A percentile compares a stretch with the other conserved stretches of the same genome.
Evolutionary conservation across 768 basidiomycete genomes (phyloP).

Genomic region (Boletus coccyginus): DNA sequence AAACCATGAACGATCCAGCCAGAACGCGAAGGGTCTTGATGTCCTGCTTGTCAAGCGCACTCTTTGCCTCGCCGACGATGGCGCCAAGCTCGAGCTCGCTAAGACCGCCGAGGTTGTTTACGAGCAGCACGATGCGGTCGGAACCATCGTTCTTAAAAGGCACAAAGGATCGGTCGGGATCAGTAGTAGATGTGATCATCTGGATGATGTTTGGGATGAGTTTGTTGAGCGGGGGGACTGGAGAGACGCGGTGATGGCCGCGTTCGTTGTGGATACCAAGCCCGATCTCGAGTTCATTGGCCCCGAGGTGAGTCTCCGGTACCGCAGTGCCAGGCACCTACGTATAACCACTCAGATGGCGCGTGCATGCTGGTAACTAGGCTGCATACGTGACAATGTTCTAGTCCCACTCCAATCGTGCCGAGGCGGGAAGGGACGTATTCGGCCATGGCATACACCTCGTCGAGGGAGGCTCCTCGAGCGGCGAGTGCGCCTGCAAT

Average conservation of each 20-base stretch:
- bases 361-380: neutral
- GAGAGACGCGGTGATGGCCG: slow-evolving; percentile 64
- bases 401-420: slow-evolving; percentile 84
- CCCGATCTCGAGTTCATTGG: slow-evolving; percentile 80
- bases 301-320: slow-evolving; percentile 50
- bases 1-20: slow-evolving; percentile 84
- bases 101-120: slow-evolving; percentile 87
- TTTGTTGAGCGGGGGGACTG: slow-evolving; percentile 65
- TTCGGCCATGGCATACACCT: slow-evolving; percentile 65
- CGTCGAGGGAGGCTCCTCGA: slow-evolving; percentile 61
- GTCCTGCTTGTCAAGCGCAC: slow-evolving; percentile 51
- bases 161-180: slow-evolving; percentile 76
- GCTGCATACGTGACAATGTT: slow-evolving; percentile 74
- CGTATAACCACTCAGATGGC: neutral
- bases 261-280: slow-evolving; percentile 92
- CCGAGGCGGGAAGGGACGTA: slow-evolving; percentile 65
- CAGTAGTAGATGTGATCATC: slow-evolving; percentile 66
- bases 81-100: slow-evolving; percentile 79
- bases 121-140: slow-evolving; percentile 73
- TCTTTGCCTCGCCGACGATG: slow-evolving; percentile 60
- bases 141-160: slow-evolving; percentile 59
- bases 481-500: slow-evolving; percentile 81
- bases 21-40: slow-evolving; percentile 62
- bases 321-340: slow-evolving; percentile 79
- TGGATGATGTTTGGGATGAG: slow-evolving; percentile 71